Evolutionary conservation across 1,284 basidiomycete genomes (phyloP), one percentile per base, ranked within the genome.

Genomic region (Ustilago lituana): DNA sequence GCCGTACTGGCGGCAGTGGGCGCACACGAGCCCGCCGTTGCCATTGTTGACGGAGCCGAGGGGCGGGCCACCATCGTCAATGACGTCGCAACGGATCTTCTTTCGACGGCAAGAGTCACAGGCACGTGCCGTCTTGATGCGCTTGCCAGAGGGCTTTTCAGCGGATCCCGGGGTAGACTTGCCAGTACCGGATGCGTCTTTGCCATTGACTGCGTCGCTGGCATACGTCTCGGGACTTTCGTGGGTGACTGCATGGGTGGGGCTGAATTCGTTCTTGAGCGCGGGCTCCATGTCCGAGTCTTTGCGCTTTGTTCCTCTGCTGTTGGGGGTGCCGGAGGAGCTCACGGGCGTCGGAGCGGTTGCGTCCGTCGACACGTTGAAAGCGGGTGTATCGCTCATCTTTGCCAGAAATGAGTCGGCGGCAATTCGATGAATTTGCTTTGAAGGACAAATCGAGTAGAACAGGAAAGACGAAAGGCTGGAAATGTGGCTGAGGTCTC

Each of bases 31-130:
- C 5, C 70, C 69, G 37, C 70, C 66, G 44, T 75, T 73, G 36
- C 74, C 73, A 17, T 77, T 75, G 54, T 74, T 72, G 49, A 69
- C 24, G 20, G 71, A 64, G 33, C 66, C 72, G 14, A 62, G 7
- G 9, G 65, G 57, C 26, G 79, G 57, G 29, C 82, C 84, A 67
- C 70, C 74, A 24, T 76, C 71, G 38, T 77, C 75, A 33, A 76
- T 68, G 31, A 79, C 72, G 37, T 79, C 73, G 59, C 80, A 88
- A 86, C 90, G 86, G 75, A 97, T 97, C 87, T 98, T 98, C 75
- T 94, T 91, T 75, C 90, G 90, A 31, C 94, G 88, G 83, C 93
- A 94, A 64, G 89, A 91, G 82, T 94, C 92, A 81, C 93, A 94
- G 6, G 93, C 92, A 55, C 92, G 88, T 78, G 90, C 89, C 2